A percentile compares a stretch with the other conserved stretches of the same genome.
phyloP scores from a whole-genome alignment of 2,329 filamentous ascomycete genomes.

The Alternaria novae-zelandiae region DNA sequence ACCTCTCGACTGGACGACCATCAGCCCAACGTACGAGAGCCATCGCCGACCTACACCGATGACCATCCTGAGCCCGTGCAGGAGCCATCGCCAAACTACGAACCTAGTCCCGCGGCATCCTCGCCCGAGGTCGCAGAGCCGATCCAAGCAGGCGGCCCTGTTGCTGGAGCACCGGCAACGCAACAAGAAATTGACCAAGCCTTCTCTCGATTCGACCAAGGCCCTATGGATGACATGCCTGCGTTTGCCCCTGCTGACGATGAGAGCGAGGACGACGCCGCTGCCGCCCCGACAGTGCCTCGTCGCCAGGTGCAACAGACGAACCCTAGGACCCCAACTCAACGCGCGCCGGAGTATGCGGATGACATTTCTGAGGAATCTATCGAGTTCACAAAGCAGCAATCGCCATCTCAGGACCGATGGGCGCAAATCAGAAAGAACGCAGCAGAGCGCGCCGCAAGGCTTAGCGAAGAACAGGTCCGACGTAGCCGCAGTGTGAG shows the following conservation, averaged over 20 bases:
- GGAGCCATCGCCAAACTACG: conserved; percentile 29
- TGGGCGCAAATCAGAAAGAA: conserved; percentile 98
- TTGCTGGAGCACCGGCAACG: conserved; percentile 65
- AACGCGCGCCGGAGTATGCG: conserved; percentile 20
- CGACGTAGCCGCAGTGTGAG: conserved; percentile 62
- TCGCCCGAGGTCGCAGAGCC: conserved; percentile 24
- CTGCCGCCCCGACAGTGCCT: conserved; percentile 28
- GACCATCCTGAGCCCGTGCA: conserved; percentile 29
- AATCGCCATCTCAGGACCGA: conserved; percentile 67
- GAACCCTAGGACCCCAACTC: conserved; percentile 23
- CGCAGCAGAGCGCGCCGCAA: conserved; percentile 78
- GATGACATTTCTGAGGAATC: conserved; percentile 53
- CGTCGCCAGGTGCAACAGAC: conserved; percentile 29
- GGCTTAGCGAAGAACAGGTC: conserved; percentile 69
- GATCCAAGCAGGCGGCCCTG: conserved; percentile 55
- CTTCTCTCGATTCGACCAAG: conserved; percentile 81
- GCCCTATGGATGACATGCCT: conserved; percentile 84
- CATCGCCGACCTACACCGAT: conserved; percentile 30
- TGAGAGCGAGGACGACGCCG: conserved; percentile 40
- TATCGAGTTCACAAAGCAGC: conserved; percentile 46
- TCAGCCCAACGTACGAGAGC: conserved; percentile 28
- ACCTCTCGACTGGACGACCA: conserved; percentile 34
- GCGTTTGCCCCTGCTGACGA: conserved; percentile 71
- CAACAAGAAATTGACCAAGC: conserved; percentile 65
- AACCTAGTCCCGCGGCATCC: conserved; percentile 35